Conservation (phyloP, 192 early-diverging fungal genomes). For the Ambispora gerdemannii region DNA sequence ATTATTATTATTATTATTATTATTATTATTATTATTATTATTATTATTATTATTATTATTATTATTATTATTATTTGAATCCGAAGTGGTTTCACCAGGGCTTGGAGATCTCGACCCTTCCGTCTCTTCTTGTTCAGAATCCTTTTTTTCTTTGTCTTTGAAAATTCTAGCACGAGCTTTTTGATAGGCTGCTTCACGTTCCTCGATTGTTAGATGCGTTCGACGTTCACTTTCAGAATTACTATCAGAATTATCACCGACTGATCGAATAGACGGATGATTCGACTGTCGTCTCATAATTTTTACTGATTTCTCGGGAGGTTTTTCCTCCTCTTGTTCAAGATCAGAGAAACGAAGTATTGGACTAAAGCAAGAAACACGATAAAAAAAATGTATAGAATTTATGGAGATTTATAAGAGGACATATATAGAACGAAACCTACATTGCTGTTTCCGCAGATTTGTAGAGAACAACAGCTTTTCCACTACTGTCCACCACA, state of each 20-base stretch:
- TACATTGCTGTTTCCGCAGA: slow-evolving; percentile 56
- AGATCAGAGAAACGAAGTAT: slow-evolving; percentile 48
- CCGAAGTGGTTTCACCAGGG: too few relatives aligned
- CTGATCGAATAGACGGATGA: slow-evolving; percentile 21
- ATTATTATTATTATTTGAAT: too few relatives aligned
- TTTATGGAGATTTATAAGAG: neutral
- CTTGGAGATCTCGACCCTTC: slow-evolving; percentile 7
- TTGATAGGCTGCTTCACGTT: slow-evolving; percentile 66
- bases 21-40: too few relatives aligned
- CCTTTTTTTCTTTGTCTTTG: slow-evolving; percentile 43
- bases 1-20: too few relatives aligned
- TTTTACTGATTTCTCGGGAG: slow-evolving; percentile 42
- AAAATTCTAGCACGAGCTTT: slow-evolving; percentile 70
- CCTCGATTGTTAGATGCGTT: slow-evolving; percentile 54
- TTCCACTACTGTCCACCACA: slow-evolving; percentile 51
- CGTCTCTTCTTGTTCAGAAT: slow-evolving; percentile 18
- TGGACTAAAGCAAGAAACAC: slow-evolving; percentile 29
- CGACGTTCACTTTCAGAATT: slow-evolving; percentile 41
- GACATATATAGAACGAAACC: slow-evolving; percentile 18
- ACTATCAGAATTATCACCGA: slow-evolving; percentile 34
- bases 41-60: too few relatives aligned
- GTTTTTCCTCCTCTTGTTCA: slow-evolving; percentile 46
- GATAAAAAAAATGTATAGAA: neutral
- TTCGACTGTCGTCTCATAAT: slow-evolving; percentile 45
- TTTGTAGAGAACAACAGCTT: slow-evolving; percentile 56